Evolutionary conservation across 164 flowering plant genomes (phyloP), one percentile per base, ranked within the genome.

Genomic region (Sedum album): DNA sequence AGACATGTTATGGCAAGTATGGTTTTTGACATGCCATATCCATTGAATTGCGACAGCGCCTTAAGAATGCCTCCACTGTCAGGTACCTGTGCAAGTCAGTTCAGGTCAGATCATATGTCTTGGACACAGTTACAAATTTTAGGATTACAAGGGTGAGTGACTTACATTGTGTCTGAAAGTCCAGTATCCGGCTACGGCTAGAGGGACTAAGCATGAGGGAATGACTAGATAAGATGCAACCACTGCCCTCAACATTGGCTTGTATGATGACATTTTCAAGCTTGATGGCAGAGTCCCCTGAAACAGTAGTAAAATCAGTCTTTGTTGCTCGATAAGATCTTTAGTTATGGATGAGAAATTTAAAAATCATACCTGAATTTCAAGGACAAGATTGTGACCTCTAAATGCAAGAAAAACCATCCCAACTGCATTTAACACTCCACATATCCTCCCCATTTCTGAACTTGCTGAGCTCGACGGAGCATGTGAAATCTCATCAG

Each of bases 211-310:
- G 77, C 93, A 88, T 72, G 75, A n/a, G 2, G 89, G 91, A 14
- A 90, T 76, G 30, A 86, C 18, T 1, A 72, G 5, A 66, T 90
- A 90, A 0, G 96, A 81, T 51, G 74, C 36, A 62, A 80, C 79
- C 23, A 81, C 89, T 0, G 86, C 98, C 67, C 74, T 88, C 90
- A 93, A 88, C 96, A 93, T 93, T 33, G 90, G 84, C 64, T 82
- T 81, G 2, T 72, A 73, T 0, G 95, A 79, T 20, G 93, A 89
- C 30, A 76, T 79, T 72, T 86, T 85, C 62, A 76, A 84, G 35
- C 73, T 78, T 0, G 96, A 87, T 13, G 98, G 98, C 85, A 93
- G 78, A 1, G 96, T 92, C 0, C 83, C 85, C 96, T 92, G 81
- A 75, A 79, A 20, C 10, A 28, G 70, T 14, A 31, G 31, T 10